Evolutionary conservation across 139 green algal genomes (phyloP), one percentile per base, ranked within the genome.

Genomic region (Trebouxia sp.): DNA sequence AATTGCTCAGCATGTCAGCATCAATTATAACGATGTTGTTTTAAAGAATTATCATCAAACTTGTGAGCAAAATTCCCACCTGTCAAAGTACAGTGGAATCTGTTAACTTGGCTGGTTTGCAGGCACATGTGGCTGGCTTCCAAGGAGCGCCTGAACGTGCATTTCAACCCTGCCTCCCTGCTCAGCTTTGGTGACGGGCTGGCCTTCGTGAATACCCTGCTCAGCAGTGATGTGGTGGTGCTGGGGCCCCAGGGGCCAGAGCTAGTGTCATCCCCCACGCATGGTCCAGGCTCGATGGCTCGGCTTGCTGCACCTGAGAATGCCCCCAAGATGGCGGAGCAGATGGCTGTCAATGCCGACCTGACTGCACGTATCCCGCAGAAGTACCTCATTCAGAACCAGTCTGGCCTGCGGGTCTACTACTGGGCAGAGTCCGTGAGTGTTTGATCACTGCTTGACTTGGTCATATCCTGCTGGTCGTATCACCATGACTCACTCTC

Each of bases 341-440:
- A 94, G 84, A 89, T 94, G 88, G 88, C 84, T 4, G 74, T 91
- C 22, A 72, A 66, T 12, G 83, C 66, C 15, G 76, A 83, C 28
- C 75, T 93, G 56, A 94, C 85, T 12, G 38, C 47, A 3, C 86
- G 91, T 8, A 87, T 94, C 10, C 93, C 93, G 1, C 91, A 95
- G 82, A 89, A 93, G 75, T 97, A 96, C 84, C 84, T 95, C 22
- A 95, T 97, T 72, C 90, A 94, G 74, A 97, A 97, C 81, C 88
- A 93, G 78, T 92, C 89, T 15, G 93, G 93, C 28, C 82, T 93
- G 74, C 70, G 80, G 8, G 65, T 95, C 7, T 94, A 88, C 84
- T 97, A 97, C 83, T 97, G 90, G 91, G 84, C 83, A 1, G 85
- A 89, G n/a, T 37, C 51, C 30, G 58, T 84, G 50, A 38, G 53